phyloP scores from a whole-genome alignment of 2,329 filamentous ascomycete species.

The Calonectria multiphialidica region DNA sequence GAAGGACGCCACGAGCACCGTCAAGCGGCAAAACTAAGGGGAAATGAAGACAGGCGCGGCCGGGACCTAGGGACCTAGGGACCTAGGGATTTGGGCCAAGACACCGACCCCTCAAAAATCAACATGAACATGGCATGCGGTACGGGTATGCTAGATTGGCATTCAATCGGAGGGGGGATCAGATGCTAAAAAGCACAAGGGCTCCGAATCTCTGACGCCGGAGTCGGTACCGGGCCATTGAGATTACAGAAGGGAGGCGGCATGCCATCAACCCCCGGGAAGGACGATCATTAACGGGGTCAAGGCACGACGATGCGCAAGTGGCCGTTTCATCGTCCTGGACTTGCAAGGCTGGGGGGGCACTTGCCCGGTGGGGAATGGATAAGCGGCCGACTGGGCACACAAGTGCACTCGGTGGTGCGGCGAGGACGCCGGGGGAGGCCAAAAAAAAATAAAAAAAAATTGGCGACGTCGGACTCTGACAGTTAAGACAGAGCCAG shows the following conservation, averaged over 20 bases:
- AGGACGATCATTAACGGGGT: slow-evolving; percentile 25
- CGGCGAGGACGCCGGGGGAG: not conserved
- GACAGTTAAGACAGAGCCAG: not conserved
- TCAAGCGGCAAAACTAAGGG: slow-evolving; percentile 4
- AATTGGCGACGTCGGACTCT: not conserved
- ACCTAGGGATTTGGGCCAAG: slow-evolving; percentile 9
- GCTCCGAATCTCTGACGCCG: slow-evolving; percentile 20
- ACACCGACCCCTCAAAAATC: not conserved
- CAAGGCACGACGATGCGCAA: slow-evolving; percentile 24
- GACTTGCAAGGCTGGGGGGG: slow-evolving; percentile 31
- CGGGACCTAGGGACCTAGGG: slow-evolving; percentile 8
- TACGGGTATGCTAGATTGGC: slow-evolving; percentile 24
- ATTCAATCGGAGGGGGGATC: slow-evolving; percentile 14
- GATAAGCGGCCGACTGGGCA: slow-evolving; percentile 25
- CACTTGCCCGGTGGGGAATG: slow-evolving; percentile 24
- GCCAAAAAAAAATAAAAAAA: not conserved
- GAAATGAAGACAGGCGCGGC: not conserved
- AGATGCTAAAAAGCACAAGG: slow-evolving; percentile 17
- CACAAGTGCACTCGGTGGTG: slow-evolving; percentile 7
- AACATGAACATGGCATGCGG: not conserved
- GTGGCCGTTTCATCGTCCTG: slow-evolving; percentile 32
- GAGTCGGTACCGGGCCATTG: slow-evolving; percentile 23
- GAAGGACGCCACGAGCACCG: not conserved
- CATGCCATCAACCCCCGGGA: slow-evolving; percentile 26
- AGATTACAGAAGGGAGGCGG: slow-evolving; percentile 33